Evolutionary conservation across 192 early-diverging fungal species (phyloP), one percentile per base, ranked within the genome.

Genomic region (Coemansia reversa): DNA sequence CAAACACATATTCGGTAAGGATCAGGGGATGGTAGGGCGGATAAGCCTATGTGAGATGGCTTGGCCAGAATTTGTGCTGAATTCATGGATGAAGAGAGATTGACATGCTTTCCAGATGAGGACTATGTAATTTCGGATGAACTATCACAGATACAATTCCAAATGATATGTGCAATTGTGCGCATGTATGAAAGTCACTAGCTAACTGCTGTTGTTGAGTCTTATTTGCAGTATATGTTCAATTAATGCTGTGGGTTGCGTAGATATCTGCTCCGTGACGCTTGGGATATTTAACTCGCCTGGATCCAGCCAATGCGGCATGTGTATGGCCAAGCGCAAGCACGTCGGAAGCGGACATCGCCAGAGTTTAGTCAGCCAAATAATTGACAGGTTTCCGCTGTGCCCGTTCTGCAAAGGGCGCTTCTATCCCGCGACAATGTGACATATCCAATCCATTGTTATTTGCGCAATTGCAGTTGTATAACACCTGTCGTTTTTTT

Each of bases 1-100:
- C 33, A 74, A 69, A 7, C 77, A 80, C 53, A 69, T 74, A 48
- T 75, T 74, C 45, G 72, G 77, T 75, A 79, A 67, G 71, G 67
- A 49, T 48, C 45, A 60, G 14, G 30, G 30, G 30, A 7, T 32
- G 7, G 30, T 32, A 32, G 7, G 30, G 7, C 30, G 30, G 30
- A 7, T n/a, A n/a, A n/a, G n/a, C n/a, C n/a, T n/a, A n/a, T n/a
- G n/a, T n/a, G n/a, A n/a, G n/a, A n/a, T n/a, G n/a, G n/a, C n/a
- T n/a, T n/a, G n/a, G n/a, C n/a, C n/a, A n/a, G n/a, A n/a, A n/a
- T n/a, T n/a, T 32, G 30, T 32, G 30, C 30, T 32, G 30, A 7
- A 32, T 3, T 32, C 30, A 32, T 32, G 30, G 30, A 32, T 47
- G n/a, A 14, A 14, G 23, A 11, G 55, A 16, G 47, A 18, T 16